phyloP scores from a whole-genome alignment of 2,329 filamentous ascomycete genomes.

The Neonectria sp. region DNA sequence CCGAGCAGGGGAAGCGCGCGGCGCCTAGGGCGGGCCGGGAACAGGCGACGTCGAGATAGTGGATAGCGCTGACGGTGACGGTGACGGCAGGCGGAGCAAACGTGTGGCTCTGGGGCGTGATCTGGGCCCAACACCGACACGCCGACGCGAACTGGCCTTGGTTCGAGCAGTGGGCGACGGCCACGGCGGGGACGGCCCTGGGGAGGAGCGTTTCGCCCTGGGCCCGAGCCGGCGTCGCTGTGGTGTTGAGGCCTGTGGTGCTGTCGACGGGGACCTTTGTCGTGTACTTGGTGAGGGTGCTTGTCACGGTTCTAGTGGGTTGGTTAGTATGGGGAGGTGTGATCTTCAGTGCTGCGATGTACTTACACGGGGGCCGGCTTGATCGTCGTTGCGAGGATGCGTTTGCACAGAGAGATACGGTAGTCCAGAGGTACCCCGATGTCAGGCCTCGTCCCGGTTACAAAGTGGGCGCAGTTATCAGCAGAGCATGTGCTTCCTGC shows the following conservation, averaged over 20 bases:
- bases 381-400: conserved; percentile 31
- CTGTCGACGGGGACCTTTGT: conserved; percentile 5
- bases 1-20: conserved; percentile 36
- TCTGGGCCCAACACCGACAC: conserved; percentile 35
- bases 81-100: conserved; percentile 33
- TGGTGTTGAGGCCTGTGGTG: conserved; percentile 6
- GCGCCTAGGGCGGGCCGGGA: conserved; percentile 27
- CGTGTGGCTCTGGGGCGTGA: conserved; percentile 31
- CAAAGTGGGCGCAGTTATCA: conserved; percentile 38
- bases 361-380: conserved; percentile 33
- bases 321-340: conserved; percentile 16
- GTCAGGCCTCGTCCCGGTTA: conserved; percentile 31
- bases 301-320: conserved; percentile 29
- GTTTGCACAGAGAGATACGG: conserved; percentile 34
- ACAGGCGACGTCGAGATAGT: conserved; percentile 32
- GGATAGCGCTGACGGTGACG: conserved; percentile 31
- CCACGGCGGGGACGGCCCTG: conserved; percentile 29
- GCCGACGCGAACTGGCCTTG: conserved; percentile 36
- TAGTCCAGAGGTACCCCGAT: conserved; percentile 30
- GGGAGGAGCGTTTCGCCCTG: conserved; percentile 18
- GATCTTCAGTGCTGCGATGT: conserved; percentile 3
- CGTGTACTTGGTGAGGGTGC: conserved; percentile 31
- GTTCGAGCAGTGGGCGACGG: conserved; percentile 20
- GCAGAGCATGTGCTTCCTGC: conserved; percentile 27
- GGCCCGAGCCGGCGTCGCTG: neutral